Evolutionary conservation across 495 filamentous ascomycete species (phyloP).

Genomic region (Jackrogersella multiformis): DNA sequence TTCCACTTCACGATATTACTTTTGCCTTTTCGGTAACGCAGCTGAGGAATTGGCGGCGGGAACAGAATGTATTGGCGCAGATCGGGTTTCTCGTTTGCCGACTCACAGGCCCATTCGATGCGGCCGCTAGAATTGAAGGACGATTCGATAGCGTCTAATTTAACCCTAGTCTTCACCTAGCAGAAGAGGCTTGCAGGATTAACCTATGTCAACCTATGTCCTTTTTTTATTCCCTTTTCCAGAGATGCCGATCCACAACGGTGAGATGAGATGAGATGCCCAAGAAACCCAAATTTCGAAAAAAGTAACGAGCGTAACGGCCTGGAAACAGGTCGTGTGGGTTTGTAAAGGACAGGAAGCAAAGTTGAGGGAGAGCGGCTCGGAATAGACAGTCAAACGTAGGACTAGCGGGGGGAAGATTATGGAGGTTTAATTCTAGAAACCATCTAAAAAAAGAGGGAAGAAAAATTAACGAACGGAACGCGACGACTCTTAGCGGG

Average conservation of each 20-base stretch:
- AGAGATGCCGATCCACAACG: conserved; percentile 37
- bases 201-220: conserved; percentile 16
- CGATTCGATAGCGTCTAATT: conserved; percentile 47
- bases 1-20: conserved; percentile 28
- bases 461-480: conserved; percentile 41
- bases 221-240: conserved; percentile 13
- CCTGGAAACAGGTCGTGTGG: conserved; percentile 39
- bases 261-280: conserved; percentile 14
- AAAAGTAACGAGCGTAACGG: conserved; percentile 46
- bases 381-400: conserved; percentile 43
- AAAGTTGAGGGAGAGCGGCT: conserved; percentile 31
- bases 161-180: conserved; percentile 38
- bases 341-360: conserved; percentile 17
- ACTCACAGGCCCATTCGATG: conserved; percentile 42
- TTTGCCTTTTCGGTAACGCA: conserved; percentile 39
- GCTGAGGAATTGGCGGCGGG: conserved; percentile 40
- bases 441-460: conserved; percentile 31
- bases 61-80: conserved; percentile 42
- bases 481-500: conserved; percentile 38
- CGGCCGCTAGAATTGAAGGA: conserved; percentile 39
- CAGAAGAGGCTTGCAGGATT: conserved; percentile 26
- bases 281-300: conserved; percentile 32
- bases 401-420: conserved; percentile 35
- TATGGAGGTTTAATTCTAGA: conserved; percentile 37
- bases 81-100: conserved; percentile 43